phyloP scores from a whole-genome alignment of 495 filamentous ascomycete species.

The Penicillium bialowiezense region DNA sequence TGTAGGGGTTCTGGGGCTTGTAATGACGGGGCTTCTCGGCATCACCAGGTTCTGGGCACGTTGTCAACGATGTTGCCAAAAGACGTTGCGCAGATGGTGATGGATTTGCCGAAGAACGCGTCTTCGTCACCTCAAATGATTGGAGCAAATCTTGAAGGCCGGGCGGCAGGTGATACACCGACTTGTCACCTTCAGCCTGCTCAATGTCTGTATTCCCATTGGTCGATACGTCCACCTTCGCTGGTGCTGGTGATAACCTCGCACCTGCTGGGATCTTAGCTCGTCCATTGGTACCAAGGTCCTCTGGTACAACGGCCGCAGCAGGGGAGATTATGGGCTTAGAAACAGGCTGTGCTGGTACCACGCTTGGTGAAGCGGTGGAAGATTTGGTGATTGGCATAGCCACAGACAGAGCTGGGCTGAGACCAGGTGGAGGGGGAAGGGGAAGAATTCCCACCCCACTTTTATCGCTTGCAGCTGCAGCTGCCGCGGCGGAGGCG shows the following conservation, averaged over 20 bases:
- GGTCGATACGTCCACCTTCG: slow-evolving; percentile 22
- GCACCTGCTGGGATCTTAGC: slow-evolving; percentile 44
- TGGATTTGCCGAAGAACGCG: slow-evolving; percentile 51
- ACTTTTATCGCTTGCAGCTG: slow-evolving; percentile 86
- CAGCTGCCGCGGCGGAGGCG: slow-evolving; percentile 91
- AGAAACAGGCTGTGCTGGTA: slow-evolving; percentile 51
- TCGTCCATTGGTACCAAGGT: slow-evolving; percentile 29
- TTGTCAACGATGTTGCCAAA: slow-evolving; percentile 66
- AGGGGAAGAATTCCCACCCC: slow-evolving; percentile 87
- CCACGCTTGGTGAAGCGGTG: slow-evolving; percentile 52
- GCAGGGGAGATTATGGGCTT: slow-evolving; percentile 35
- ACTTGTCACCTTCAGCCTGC: slow-evolving; percentile 55
- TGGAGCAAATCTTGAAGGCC: slow-evolving; percentile 86
- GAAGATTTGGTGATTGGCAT: slow-evolving; percentile 46
- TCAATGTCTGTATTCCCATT: slow-evolving; percentile 40
- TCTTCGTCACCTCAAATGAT: slow-evolving; percentile 82
- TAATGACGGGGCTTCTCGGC: slow-evolving; percentile 80
- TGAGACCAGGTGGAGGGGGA: slow-evolving; percentile 76
- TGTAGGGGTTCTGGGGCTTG: slow-evolving; percentile 73
- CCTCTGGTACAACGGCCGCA: slow-evolving; percentile 34
- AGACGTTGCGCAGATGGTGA: slow-evolving; percentile 68
- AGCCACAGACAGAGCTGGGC: slow-evolving; percentile 44
- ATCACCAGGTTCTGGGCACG: slow-evolving; percentile 71
- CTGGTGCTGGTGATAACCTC: slow-evolving; percentile 16
- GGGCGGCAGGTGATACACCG: slow-evolving; percentile 91